A percentile compares a stretch with the other conserved stretches of the same genome.
Conservation (phyloP, 1,139 yeast species). For the Blastobotrys aristatus region DNA sequence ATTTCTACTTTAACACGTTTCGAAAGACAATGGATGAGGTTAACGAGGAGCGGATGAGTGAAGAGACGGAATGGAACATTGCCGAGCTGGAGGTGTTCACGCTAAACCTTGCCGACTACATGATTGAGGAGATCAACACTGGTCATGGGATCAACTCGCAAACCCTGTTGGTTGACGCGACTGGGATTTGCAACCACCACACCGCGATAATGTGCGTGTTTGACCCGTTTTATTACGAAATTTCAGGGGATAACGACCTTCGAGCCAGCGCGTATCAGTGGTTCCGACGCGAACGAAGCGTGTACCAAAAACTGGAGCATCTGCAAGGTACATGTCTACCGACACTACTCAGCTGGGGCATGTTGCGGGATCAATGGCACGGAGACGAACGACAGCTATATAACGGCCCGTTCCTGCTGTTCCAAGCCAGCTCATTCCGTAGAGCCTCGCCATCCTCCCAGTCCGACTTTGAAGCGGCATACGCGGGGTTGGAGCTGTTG, state of each 20-base stretch:
- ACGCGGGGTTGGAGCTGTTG: neutral
- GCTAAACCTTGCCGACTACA: neutral
- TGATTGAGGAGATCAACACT: constrained; percentile 4
- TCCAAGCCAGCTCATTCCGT: neutral
- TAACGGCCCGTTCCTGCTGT: constrained; percentile 8
- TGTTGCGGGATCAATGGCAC: constrained; percentile 4
- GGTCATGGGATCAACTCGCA: constrained; percentile 6
- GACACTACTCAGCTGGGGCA: neutral
- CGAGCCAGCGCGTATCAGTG: constrained; percentile 5
- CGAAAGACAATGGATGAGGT: neutral
- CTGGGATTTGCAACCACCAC: no score
- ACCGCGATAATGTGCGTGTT: neutral
- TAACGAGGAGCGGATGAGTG: neutral
- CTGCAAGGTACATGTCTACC: constrained; percentile 9
- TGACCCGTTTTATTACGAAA: constrained; percentile 12
- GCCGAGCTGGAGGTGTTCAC: neutral
- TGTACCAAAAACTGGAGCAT: constrained; percentile 6
- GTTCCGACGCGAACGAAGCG: constrained; percentile 5
- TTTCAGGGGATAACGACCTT: constrained; percentile 5
- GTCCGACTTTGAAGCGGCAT: constrained; percentile 7
- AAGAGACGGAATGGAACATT: neutral
- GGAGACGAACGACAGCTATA: constrained; percentile 6
- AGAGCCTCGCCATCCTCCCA: neutral
- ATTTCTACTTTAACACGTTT: neutral
- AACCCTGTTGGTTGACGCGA: neutral